Conservation (phyloP, 2,329 filamentous ascomycete genomes). For the Sporothrix brasiliensis region DNA sequence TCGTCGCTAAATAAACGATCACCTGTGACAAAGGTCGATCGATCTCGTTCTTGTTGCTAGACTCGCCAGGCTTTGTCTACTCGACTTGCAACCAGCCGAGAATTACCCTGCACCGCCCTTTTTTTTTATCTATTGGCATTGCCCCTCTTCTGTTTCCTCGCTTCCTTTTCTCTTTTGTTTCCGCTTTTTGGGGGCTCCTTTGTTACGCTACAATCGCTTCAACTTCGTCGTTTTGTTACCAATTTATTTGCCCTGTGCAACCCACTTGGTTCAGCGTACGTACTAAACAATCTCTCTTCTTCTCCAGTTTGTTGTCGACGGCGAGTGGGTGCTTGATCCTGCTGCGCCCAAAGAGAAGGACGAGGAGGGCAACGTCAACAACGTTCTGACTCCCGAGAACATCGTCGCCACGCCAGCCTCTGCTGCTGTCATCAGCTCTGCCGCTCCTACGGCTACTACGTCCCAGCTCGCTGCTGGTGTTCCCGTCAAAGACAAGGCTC, state of each 20-base stretch:
- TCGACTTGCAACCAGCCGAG: neutral
- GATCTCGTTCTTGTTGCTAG: slow-evolving; percentile 13
- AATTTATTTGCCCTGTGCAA: slow-evolving; percentile 8
- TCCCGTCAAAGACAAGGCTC: slow-evolving; percentile 56
- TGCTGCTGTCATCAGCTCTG: slow-evolving; percentile 40
- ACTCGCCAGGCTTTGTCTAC: neutral
- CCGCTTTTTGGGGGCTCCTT: neutral
- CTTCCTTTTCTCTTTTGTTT: neutral
- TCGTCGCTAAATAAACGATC: neutral
- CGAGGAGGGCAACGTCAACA: slow-evolving; percentile 84
- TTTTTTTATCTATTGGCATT: slow-evolving; percentile 2
- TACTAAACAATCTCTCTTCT: slow-evolving; percentile 15
- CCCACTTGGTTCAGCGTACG: neutral
- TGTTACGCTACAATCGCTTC: neutral
- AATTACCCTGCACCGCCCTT: slow-evolving; percentile 1
- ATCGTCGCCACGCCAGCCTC: slow-evolving; percentile 57
- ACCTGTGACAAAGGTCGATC: slow-evolving; percentile 9
- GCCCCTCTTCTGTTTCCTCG: neutral
- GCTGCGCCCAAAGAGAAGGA: slow-evolving; percentile 81
- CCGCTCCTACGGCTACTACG: neutral
- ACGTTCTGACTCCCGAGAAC: slow-evolving; percentile 78
- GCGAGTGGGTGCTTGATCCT: slow-evolving; percentile 82
- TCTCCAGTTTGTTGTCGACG: slow-evolving; percentile 88
- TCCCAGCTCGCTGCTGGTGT: slow-evolving; percentile 50
- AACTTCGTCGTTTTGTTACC: neutral